Evolutionary conservation across 305 asterid genomes (phyloP).

Genomic region (Solanum hybrid): DNA sequence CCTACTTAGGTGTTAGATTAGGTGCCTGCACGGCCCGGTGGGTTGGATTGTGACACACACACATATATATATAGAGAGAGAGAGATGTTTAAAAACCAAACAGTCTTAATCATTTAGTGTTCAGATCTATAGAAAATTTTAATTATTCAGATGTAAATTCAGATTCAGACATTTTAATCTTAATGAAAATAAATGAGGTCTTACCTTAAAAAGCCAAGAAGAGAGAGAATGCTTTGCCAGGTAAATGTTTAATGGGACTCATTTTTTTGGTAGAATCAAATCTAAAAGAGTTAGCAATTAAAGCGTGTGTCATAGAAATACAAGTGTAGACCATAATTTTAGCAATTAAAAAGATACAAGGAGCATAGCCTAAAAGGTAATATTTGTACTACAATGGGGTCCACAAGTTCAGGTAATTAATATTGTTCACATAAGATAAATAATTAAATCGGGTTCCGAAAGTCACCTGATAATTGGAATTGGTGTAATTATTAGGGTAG

Average conservation of each 20-base stretch:
- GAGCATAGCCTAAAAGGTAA: not conserved
- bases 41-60: no score
- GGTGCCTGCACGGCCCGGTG: no score
- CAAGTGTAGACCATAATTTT: not conserved
- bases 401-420: not conserved
- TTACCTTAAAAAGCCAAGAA: not conserved
- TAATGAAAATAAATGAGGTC: not conserved
- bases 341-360: not conserved
- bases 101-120: not conserved
- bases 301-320: not conserved
- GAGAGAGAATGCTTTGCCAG: not conserved
- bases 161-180: not conserved
- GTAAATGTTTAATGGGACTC: not conserved
- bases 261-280: not conserved
- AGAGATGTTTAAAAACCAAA: no score
- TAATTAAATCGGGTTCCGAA: not conserved
- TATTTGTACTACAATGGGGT: not conserved
- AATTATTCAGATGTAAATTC: not conserved
- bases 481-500: no score
- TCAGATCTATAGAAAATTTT: not conserved
- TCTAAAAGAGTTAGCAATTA: not conserved
- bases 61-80: rapidly evolving
- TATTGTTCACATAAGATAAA: not conserved
- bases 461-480: no score
- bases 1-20: no score